Evolutionary conservation across 2,329 filamentous ascomycete species (phyloP).

Genomic region (Neurospora sp.): DNA sequence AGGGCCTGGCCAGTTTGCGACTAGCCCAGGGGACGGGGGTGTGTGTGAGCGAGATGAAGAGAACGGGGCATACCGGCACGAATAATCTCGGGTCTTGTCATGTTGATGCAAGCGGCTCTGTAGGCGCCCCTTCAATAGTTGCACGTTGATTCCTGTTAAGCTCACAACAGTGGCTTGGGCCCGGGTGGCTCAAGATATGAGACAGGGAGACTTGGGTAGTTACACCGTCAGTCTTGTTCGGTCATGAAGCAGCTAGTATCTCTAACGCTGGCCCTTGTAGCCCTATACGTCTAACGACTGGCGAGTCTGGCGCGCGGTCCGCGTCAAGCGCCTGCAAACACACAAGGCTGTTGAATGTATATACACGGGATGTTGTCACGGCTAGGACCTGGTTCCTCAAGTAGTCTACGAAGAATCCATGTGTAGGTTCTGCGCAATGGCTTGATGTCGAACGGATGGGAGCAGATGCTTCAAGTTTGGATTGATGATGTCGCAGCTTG

Average conservation of each 20-base stretch:
- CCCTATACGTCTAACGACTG: neutral
- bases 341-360: neutral
- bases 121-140: slow-evolving; percentile 15
- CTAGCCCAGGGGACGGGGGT: neutral
- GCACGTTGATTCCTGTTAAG: slow-evolving; percentile 2
- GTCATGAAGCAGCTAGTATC: neutral
- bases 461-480: neutral
- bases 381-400: neutral
- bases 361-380: neutral
- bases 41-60: slow-evolving; percentile 15
- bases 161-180: neutral
- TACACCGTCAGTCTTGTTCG: neutral
- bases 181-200: neutral
- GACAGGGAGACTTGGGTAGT: neutral
- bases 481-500: neutral
- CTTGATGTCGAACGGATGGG: neutral
- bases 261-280: neutral
- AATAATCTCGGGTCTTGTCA: slow-evolving; percentile 52
- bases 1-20: neutral
- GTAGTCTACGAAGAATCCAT: neutral
- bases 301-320: neutral
- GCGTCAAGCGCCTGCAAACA: neutral
- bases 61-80: slow-evolving; percentile 43
- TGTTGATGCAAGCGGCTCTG: slow-evolving; percentile 28
- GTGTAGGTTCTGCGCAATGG: neutral